Evolutionary conservation across 768 basidiomycete genomes (phyloP).

Genomic region (Strobilomyces confusus): DNA sequence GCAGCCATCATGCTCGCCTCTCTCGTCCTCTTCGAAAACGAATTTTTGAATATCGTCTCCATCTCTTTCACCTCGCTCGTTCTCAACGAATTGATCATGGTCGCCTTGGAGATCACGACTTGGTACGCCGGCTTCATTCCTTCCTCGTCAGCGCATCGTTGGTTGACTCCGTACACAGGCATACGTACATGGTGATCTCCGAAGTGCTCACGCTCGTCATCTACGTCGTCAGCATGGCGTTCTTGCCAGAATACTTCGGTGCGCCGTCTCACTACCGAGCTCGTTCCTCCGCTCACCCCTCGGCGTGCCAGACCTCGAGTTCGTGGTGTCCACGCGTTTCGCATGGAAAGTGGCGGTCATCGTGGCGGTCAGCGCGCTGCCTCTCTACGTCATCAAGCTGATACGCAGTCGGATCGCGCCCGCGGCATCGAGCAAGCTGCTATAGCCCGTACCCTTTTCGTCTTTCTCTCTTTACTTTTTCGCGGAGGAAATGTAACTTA

Average conservation of each 20-base stretch:
- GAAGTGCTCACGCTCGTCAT: constrained; percentile 86
- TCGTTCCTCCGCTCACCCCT: not conserved
- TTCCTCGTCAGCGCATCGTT: not conserved
- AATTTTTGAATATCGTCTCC: constrained; percentile 96
- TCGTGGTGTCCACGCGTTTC: constrained; percentile 85
- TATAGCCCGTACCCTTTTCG: constrained; percentile 33
- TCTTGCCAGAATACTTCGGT: constrained; percentile 98
- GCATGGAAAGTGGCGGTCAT: constrained; percentile 95
- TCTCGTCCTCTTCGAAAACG: constrained; percentile 91
- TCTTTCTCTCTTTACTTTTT: not conserved
- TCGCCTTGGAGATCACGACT: constrained; percentile 94
- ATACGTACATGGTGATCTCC: constrained; percentile 90
- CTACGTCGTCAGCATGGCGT: constrained; percentile 87
- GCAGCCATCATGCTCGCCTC: constrained; percentile 99
- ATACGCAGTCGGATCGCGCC: constrained; percentile 85
- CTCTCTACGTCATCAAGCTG: constrained; percentile 86
- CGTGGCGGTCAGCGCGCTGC: constrained; percentile 90
- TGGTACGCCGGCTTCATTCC: constrained; percentile 49
- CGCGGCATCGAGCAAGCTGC: constrained; percentile 88
- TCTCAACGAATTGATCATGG: constrained; percentile 98
- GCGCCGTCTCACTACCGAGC: constrained; percentile 21
- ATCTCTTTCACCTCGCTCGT: constrained; percentile 97
- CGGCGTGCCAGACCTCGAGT: constrained; percentile 68
- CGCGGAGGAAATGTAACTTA: not conserved
- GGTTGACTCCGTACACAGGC: constrained; percentile 48